Evolutionary conservation across 805 yeast species (phyloP), one percentile per base, ranked within the genome.

Genomic region (Spathaspora boniae): DNA sequence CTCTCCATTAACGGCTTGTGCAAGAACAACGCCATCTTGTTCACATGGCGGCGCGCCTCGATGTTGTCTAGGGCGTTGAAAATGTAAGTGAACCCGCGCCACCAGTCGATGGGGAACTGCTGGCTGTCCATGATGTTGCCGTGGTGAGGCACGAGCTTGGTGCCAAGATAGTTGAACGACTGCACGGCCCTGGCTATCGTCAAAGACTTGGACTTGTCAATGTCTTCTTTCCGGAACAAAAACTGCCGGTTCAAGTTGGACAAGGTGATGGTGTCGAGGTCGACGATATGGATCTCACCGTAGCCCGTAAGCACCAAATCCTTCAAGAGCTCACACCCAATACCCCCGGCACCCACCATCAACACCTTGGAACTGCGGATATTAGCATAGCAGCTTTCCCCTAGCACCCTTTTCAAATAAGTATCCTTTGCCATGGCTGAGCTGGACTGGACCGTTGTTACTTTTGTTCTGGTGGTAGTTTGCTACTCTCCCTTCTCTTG

Each of bases 321-420:
- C 53, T 89, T 89, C 39, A 89, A 65, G 29, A 89, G 63, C 56
- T 89, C 98, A 56, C 96, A 89, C 2, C 98, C 98, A 45, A 89
- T 88, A 5, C 98, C 98, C 20, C 98, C 98, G 1, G 97, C 95
- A 4, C 98, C 98, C 2, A 89, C 94, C 60, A 89, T 65, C 19
- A 89, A 62, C 9, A 88, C 86, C 43, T 76, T 81, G 5, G 84
- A 14, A 16, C 35, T 31, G 9, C 52, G 48, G 27, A 74, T 47
- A 20, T 51, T 41, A 1, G 39, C 33, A 29, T 56, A 56, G 9
- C 56, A 45, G 9, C 57, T 60, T 1, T 47, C 53, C 1, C 78
- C 79, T 29, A 73, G 62, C n/a, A 76, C 61, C 38, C 59, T 62
- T 41, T 46, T 57, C 26, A 75, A 53, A 42, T 70, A 67, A 2